Evolutionary conservation across 1,284 basidiomycete species (phyloP).

Genomic region (Malassezia cuniculi): DNA sequence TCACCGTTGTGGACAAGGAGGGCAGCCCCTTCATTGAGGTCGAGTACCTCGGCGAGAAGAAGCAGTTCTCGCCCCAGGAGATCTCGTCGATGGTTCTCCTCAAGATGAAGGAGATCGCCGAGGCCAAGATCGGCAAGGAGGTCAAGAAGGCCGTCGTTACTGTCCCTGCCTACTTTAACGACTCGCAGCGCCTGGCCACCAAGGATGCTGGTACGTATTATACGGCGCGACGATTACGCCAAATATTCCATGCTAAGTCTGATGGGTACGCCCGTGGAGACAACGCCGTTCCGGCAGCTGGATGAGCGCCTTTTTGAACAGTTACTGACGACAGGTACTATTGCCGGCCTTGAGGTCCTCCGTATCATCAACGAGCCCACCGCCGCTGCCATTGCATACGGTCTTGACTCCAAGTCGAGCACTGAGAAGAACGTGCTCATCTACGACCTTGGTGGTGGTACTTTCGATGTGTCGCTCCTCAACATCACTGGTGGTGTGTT

Average conservation of each 20-base stretch:
- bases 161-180: conserved; percentile 62
- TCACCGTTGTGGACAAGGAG: conserved; percentile 53
- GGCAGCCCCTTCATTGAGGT: conserved; percentile 53
- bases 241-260: conserved; percentile 45
- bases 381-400: conserved; percentile 49
- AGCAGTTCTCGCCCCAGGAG: conserved; percentile 55
- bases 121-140: conserved; percentile 55
- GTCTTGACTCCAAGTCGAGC: conserved; percentile 50
- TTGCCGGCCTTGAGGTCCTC: conserved; percentile 56
- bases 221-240: conserved; percentile 35
- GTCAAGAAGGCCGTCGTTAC: conserved; percentile 58
- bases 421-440: conserved; percentile 90
- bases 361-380: conserved; percentile 59
- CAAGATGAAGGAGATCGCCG: conserved; percentile 85
- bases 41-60: conserved; percentile 53
- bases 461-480: conserved; percentile 57
- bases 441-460: conserved; percentile 95
- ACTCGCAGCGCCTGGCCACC: conserved; percentile 57
- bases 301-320: not conserved
- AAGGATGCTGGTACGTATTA: conserved; percentile 47
- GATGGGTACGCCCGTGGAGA: conserved; percentile 9
- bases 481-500: conserved; percentile 56
- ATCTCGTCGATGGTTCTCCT: conserved; percentile 96
- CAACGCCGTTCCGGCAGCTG: conserved; percentile 5
- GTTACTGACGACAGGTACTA: conserved; percentile 47